These are phyloP conservation scores for Raphanus hybrid DNA, from an alignment of 441 rosid species.

Conservation along the genomic window DNA sequence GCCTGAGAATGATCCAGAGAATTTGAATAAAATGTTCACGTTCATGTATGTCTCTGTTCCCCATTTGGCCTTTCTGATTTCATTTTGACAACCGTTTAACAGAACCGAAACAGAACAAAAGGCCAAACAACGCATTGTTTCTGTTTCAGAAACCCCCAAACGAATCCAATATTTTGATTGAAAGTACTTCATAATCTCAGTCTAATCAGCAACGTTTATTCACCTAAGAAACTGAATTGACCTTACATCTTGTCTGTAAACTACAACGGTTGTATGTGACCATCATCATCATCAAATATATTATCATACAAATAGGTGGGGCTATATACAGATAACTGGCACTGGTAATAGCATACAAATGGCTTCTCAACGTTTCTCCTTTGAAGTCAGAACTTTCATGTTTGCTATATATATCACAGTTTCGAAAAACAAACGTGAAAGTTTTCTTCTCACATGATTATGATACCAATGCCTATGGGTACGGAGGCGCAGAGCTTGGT, in stretches of 20 bases:
- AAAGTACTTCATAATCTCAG: not conserved
- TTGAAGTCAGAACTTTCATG: slow-evolving; percentile 20
- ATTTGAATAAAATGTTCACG: slow-evolving; percentile 39
- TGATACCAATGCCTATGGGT: not conserved
- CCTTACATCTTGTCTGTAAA: not conserved
- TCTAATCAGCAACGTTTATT: not conserved
- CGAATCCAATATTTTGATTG: not conserved
- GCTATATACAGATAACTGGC: slow-evolving; percentile 9
- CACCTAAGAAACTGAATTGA: not conserved
- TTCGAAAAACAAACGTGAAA: slow-evolving; percentile 36
- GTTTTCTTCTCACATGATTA: slow-evolving; percentile 2
- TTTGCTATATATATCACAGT: slow-evolving; percentile 32
- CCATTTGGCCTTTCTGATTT: not conserved
- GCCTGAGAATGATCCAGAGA: slow-evolving; percentile 17
- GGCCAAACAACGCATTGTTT: not conserved
- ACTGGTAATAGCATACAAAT: slow-evolving; percentile 21
- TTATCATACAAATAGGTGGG: slow-evolving; percentile 21
- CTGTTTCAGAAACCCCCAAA: not conserved
- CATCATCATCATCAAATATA: slow-evolving; percentile 7
- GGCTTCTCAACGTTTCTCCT: slow-evolving; percentile 13
- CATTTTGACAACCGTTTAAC: slow-evolving; percentile 4
- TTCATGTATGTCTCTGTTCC: not conserved
- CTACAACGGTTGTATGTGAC: slow-evolving; percentile 1
- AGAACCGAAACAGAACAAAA: slow-evolving; percentile 13
- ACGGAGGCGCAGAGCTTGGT: slow-evolving; percentile 1